Base-by-base conservation (phyloP, 768 basidiomycete species). In the Phylloporus sp. region DNA sequence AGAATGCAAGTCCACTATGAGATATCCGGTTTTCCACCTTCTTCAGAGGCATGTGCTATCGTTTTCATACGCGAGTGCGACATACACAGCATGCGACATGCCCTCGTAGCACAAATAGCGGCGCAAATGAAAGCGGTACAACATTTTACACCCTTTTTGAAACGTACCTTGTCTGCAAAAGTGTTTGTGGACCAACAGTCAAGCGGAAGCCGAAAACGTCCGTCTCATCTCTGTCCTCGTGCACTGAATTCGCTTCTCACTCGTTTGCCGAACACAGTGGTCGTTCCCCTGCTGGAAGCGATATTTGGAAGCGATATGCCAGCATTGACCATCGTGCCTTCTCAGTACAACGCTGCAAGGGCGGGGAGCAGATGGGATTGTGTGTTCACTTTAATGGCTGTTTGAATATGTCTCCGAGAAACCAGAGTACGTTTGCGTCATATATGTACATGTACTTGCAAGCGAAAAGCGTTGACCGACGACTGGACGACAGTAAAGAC, bases 1-100 rank as follows among this genome's bases (percentile, higher is more conserved):
- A 28, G 52, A 40, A 47, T 59, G 39, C 52, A 52, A 35, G 12
- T 78, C 12, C 62, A 72, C 38, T 84, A 79, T 75, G 78, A 84
- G 57, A 64, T 76, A 42, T 82, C 80, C 4, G 63, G 59, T 8
- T 76, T 80, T 52, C 59, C 71, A 9, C 73, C 59, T 7, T 70
- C 69, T 24, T 64, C 61, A 18, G 70, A 76, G 28, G 72, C 71
- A 6, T 78, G 73, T 50, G 68, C 73, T 6, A 59, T 80, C 34
- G 54, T 84, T 47, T 82, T 74, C 54, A 57, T 74, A 27, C 76
- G 72, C 50, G 68, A 68, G 39, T 53, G 48, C 16, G 46, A n/a
- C 35, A n/a, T 20, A 13, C n/a, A 45, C 44, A 18, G 2, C 42
- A 5, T 22, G 23, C 57, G 9, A 47, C 49, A 62, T 28, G 32